Base-by-base conservation (phyloP, 2,329 filamentous ascomycete species). In the Penicillium sp. region DNA sequence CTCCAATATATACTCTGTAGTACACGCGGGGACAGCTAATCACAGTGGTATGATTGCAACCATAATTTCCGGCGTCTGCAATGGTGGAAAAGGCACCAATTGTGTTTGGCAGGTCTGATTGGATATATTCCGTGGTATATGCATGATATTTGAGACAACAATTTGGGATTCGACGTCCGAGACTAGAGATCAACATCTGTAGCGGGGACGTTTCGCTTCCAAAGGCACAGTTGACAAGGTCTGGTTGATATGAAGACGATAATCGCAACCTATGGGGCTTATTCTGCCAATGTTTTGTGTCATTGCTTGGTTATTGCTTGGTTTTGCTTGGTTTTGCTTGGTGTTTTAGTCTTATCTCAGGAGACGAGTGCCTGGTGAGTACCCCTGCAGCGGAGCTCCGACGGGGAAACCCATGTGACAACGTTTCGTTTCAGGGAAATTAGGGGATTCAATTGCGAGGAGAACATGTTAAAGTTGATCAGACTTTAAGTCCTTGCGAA, bases 361-460 rank as follows among this genome's bases (percentile, higher is more conserved):
- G 50, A 52, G 35, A 35, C 34, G 41, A 37, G 47, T 46, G 29
- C 46, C 25, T 21, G 29, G 15, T 27, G 37, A 25, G 16, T 6
- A 50, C 25, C 23, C 41, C 40, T 49, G 51, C 47, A 52, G 53
- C 61, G 61, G 61, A 62, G 51, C 23, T 58, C 61, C 61, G 61
- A 62, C 61, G 61, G 61, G 15, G 45, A 37, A 55, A 37, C 10
- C 21, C 37, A 34, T 29, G 37, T 25, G 27, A 32, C 23, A 34
- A 32, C 21, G 5, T 3, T 21, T 27, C 21, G 18, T 15, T 50
- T 34, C 18, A 4, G 16, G 49, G 21, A 51, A 8, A 25, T 6
- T 27, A n/a, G 35, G 35, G 16, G 40, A 29, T 32, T 5, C n/a
- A 32, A 47, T 16, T 25, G 34, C 2, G 25, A 4, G 6, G 37